Conservation (phyloP, 2,329 filamentous ascomycete genomes). For the Zymoseptoria brevis region DNA sequence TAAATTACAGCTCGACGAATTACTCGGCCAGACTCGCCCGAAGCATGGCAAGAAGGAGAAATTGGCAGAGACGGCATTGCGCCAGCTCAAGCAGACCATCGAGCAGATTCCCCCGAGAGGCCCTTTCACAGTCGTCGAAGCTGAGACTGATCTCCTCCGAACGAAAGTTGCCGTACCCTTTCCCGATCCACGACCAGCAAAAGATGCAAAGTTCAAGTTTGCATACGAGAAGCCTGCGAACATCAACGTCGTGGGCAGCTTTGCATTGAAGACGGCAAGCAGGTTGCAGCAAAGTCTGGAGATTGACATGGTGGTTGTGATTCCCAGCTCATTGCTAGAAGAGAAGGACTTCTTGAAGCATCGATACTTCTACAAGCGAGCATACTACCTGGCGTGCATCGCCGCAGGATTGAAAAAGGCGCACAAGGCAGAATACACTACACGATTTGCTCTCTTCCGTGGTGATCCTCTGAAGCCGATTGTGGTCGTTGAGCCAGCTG, state of each 20-base stretch:
- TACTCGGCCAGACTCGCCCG: slow-evolving; percentile 50
- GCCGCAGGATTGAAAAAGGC: slow-evolving; percentile 59
- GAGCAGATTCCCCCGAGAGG: slow-evolving; percentile 48
- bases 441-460: slow-evolving; percentile 24
- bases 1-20: slow-evolving; percentile 59
- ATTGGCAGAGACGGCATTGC: slow-evolving; percentile 47
- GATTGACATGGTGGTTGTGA: slow-evolving; percentile 79
- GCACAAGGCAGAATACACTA: slow-evolving; percentile 51
- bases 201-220: slow-evolving; percentile 74
- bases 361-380: slow-evolving; percentile 89
- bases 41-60: slow-evolving; percentile 51
- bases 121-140: slow-evolving; percentile 53
- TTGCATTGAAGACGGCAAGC: slow-evolving; percentile 65
- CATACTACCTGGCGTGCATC: slow-evolving; percentile 82
- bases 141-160: slow-evolving; percentile 59
- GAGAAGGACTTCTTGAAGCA: slow-evolving; percentile 91
- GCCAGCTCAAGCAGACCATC: slow-evolving; percentile 48
- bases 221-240: slow-evolving; percentile 66
- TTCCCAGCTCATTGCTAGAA: slow-evolving; percentile 72
- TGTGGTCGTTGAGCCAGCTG: slow-evolving; percentile 38
- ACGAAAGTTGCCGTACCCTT: slow-evolving; percentile 71
- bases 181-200: slow-evolving; percentile 67
- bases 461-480: slow-evolving; percentile 57
- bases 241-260: slow-evolving; percentile 85
- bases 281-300: slow-evolving; percentile 46